Percentiles rank a stretch among this genome's conserved stretches.
Conservation (phyloP, 1,284 basidiomycete species). For the Sporisorium exsertum region DNA sequence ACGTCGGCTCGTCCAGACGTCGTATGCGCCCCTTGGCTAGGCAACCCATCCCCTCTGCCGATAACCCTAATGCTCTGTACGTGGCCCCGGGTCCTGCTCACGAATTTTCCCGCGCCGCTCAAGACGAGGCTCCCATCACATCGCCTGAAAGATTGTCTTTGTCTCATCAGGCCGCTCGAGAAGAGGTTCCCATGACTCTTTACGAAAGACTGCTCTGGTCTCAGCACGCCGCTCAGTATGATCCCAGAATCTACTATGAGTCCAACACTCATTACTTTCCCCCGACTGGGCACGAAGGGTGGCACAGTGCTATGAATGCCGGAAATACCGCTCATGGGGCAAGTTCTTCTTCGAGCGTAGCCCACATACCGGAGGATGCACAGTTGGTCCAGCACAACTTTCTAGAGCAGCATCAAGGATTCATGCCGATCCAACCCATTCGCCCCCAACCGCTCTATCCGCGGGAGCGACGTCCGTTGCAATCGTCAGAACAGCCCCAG, state of each 20-base stretch:
- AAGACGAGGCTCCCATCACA: not conserved
- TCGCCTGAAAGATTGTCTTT: not conserved
- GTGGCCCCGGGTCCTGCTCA: not conserved
- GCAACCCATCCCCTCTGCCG: too few relatives aligned
- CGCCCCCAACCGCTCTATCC: constrained; percentile 5
- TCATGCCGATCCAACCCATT: not conserved
- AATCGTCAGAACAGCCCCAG: not conserved
- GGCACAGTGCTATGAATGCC: not conserved
- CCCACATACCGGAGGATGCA: not conserved
- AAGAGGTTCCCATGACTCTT: not conserved
- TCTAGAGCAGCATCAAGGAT: not conserved
- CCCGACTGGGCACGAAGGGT: too few relatives aligned
- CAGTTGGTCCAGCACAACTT: not conserved
- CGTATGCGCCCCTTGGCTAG: too few relatives aligned
- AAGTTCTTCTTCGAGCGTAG: not conserved
- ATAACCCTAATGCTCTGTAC: not conserved
- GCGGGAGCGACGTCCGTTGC: not conserved
- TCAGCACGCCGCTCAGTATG: not conserved
- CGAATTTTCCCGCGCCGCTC: not conserved
- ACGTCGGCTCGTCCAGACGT: not conserved
- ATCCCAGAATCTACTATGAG: not conserved
- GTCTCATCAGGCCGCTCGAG: not conserved
- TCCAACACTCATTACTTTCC: not conserved
- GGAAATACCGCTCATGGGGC: not conserved
- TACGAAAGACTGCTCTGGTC: not conserved